Evolutionary conservation across 371 early-diverging fungal species (phyloP), one percentile per base, ranked within the genome.

Genomic region (Nematocida major): DNA sequence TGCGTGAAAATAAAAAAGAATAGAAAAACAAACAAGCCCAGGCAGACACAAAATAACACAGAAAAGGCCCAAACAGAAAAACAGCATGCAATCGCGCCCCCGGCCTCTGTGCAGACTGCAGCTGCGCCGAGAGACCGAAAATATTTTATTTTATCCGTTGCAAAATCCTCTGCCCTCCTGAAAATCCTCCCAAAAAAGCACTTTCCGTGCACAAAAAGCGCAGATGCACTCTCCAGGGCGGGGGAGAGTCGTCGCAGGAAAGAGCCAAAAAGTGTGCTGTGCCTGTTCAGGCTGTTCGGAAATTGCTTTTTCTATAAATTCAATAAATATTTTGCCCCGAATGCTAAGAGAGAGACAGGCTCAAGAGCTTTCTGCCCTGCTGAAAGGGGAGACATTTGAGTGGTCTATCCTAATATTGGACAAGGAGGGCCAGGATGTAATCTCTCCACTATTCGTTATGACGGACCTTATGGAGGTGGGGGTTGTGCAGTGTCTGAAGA

Each of bases 351-450:
- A 77, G 48, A 59, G 57, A 63, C 80, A 81, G 63, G 79, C 76
- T 54, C 49, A 79, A 67, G 68, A 54, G 65, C 51, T 84, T 26
- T 18, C 59, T 1, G 45, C 30, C 22, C 45, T 84, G 36, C 40
- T 84, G 26, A 54, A 53, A 13, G 54, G 57, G 65, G 59, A 68
- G 42, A 24, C 47, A 22, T 57, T 53, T 50, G 81, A 82, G 2
- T 99, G 98, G 97, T 97, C 95, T 81, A 93, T 95, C 2, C 84
- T 99, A 32, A 87, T 99, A 39, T 91, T 96, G 84, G 98, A 97
- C 84, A 85, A 88, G 76, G 88, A 89, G 73, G 91, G 94, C 2
- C 92, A 92, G 78, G 91, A 94, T 80, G 88, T 96, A 66, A 91
- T 99, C 57, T 92, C 94, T 7, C 93, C 96, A n/a, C 88, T 96